Conservation (phyloP, 2,329 filamentous ascomycete genomes). For the Nemania sp. region DNA sequence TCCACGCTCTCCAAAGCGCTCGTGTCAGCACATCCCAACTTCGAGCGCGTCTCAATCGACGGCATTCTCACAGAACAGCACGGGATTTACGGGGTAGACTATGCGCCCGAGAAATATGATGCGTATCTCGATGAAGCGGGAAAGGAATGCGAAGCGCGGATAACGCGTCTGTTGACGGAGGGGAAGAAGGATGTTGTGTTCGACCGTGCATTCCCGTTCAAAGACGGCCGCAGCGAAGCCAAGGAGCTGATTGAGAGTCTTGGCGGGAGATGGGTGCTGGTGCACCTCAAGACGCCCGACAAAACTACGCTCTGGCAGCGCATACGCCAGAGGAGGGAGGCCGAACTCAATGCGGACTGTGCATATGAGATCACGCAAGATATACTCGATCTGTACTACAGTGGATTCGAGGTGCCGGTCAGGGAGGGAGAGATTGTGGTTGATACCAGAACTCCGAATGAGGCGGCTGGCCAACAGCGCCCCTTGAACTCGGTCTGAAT, state of each 20-base stretch:
- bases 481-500: neutral
- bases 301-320: constrained; percentile 38
- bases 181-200: constrained; percentile 34
- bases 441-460: constrained; percentile 14
- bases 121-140: constrained; percentile 32
- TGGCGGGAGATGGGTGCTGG: constrained; percentile 38
- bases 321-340: constrained; percentile 34
- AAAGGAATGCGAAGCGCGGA: constrained; percentile 10
- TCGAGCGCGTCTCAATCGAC: constrained; percentile 36
- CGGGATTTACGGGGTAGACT: constrained; percentile 37
- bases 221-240: constrained; percentile 38
- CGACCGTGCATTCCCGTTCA: constrained; percentile 40
- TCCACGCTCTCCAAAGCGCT: constrained; percentile 37
- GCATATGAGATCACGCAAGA: constrained; percentile 30
- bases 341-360: constrained; percentile 37
- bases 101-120: constrained; percentile 28
- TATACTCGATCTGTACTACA: constrained; percentile 31
- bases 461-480: neutral
- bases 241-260: constrained; percentile 32
- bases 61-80: constrained; percentile 31
- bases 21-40: constrained; percentile 28
- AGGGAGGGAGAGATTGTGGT: constrained; percentile 31
- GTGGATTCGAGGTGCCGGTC: constrained; percentile 30
- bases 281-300: constrained; percentile 35
- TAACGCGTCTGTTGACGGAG: constrained; percentile 20